Percentiles rank a stretch among this genome's conserved stretches.
phyloP scores from a whole-genome alignment of 345 rosid genomes.

The Melastoma malabathricum region DNA sequence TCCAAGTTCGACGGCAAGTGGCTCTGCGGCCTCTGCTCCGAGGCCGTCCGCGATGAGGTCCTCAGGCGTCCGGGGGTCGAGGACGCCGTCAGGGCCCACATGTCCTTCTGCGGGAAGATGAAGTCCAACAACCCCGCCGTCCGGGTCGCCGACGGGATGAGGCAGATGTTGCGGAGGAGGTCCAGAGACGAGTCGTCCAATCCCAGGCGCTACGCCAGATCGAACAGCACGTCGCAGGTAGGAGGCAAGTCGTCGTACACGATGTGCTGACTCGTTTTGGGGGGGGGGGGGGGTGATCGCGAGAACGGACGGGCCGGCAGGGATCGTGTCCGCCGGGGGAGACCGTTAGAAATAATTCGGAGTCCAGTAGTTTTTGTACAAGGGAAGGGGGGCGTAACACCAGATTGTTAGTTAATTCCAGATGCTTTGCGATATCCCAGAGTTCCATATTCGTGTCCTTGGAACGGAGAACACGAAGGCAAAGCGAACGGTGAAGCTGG shows the following conservation, averaged over 20 bases:
- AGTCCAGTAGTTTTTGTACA: no score
- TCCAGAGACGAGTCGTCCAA: slow-evolving; percentile 47
- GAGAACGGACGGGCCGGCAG: no score
- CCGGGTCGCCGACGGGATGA: slow-evolving; percentile 85
- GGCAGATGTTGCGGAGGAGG: slow-evolving; percentile 86
- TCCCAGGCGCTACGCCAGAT: slow-evolving; percentile 58
- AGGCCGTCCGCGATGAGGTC: slow-evolving; percentile 74
- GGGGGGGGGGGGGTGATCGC: no score
- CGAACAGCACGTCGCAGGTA: slow-evolving; percentile 28
- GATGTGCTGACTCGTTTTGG: slow-evolving; percentile 14
- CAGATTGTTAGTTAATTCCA: no score
- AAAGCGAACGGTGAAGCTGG: no score
- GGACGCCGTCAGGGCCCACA: slow-evolving; percentile 81
- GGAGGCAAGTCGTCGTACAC: slow-evolving; percentile 5
- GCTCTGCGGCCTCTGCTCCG: slow-evolving; percentile 95
- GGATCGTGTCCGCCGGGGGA: no score
- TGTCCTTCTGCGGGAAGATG: slow-evolving; percentile 86
- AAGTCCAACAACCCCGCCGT: slow-evolving; percentile 68
- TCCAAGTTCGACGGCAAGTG: slow-evolving; percentile 77
- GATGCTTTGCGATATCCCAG: no score
- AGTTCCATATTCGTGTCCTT: no score
- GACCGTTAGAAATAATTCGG: no score
- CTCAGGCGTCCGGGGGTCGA: slow-evolving; percentile 32
- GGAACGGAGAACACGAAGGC: no score
- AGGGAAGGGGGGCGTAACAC: no score